Evolutionary conservation across 2,329 filamentous ascomycete genomes (phyloP).

Genomic region (Colletotrichum viniferum): DNA sequence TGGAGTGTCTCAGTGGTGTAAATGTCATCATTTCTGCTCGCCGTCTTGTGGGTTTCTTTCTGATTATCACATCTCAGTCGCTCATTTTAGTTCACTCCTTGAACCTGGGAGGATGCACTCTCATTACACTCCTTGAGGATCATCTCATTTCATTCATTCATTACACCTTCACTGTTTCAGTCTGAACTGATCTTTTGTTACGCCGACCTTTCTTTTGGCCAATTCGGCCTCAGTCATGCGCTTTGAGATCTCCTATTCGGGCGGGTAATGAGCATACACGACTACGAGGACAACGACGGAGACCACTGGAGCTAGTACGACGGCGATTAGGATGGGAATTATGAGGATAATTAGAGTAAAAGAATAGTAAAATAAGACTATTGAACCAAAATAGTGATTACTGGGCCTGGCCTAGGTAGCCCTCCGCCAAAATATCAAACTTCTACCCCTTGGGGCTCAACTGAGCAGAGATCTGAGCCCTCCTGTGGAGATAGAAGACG

Average conservation of each 20-base stretch:
- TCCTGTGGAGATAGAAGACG: neutral
- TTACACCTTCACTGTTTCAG: rapidly evolving
- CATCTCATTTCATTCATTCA: neutral
- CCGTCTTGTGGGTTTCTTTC: rapidly evolving
- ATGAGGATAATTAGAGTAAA: rapidly evolving
- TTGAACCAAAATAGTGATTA: neutral
- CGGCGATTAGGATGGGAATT: rapidly evolving
- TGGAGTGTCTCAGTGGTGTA: neutral
- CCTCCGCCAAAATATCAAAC: neutral
- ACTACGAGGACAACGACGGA: no score
- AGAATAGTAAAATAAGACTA: neutral
- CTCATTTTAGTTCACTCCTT: neutral
- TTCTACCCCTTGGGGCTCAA: neutral
- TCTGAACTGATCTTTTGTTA: rapidly evolving
- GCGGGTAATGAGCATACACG: no score
- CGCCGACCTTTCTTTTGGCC: no score
- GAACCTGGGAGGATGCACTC: neutral
- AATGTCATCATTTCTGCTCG: rapidly evolving
- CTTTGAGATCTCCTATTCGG: no score
- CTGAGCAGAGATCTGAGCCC: neutral
- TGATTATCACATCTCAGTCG: neutral
- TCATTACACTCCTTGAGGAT: neutral
- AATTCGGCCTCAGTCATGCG: no score
- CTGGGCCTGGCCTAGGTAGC: neutral
- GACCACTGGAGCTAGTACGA: no score